Conservation (phyloP, 75 land plant species). For the Cryptomeria japonica region DNA sequence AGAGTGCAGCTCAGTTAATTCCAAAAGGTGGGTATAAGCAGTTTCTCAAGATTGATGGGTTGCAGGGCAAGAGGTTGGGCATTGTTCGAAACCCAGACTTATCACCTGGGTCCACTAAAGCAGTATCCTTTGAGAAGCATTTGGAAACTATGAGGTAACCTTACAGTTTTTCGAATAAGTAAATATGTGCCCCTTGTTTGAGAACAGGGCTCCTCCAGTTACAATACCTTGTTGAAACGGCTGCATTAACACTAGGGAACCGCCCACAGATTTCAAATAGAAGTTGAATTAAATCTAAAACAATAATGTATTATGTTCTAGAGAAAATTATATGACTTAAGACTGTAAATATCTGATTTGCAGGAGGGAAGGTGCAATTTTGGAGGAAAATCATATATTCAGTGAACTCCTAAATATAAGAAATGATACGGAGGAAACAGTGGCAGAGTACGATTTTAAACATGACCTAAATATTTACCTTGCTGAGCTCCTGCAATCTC, state of each 20-base stretch:
- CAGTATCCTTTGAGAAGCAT: conserved; percentile 14
- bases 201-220: background rate
- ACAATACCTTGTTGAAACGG: background rate
- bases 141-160: conserved; percentile 25
- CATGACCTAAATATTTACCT: conserved; percentile 19
- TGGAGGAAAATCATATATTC: conserved; percentile 8
- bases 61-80: conserved; percentile 57
- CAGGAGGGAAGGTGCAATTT: conserved; percentile 20
- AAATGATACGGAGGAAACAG: background rate
- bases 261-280: background rate
- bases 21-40: conserved; percentile 66
- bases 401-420: background rate
- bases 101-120: background rate
- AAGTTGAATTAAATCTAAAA: background rate
- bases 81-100: conserved; percentile 25
- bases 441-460: conserved; percentile 15
- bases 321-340: background rate
- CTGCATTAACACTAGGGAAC: background rate
- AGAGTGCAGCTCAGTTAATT: conserved; percentile 35
- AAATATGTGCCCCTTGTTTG: background rate
- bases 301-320: background rate
- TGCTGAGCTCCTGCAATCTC: conserved; percentile 16
- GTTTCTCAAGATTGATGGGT: conserved; percentile 52
- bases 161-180: background rate
- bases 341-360: background rate